Base-by-base conservation (phyloP, 106 monocot species). In the Dendrobium officinale region DNA sequence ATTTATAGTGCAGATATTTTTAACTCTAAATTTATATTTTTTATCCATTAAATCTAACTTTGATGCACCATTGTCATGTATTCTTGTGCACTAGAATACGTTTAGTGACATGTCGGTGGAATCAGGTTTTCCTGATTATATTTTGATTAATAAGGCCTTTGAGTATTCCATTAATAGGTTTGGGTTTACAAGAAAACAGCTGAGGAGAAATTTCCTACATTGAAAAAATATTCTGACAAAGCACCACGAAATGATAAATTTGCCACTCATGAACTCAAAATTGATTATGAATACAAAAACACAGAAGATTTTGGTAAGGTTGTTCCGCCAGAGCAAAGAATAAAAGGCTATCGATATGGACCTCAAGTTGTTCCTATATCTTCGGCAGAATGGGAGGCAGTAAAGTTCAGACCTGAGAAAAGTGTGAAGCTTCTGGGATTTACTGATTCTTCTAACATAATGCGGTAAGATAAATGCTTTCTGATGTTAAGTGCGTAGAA, bases 151-250 rank as follows among this genome's bases (percentile, higher is more conserved):
- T 44, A 3, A 43, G 43, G 44, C 74, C 33, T 70, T 15, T 70
- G 16, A 42, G 2, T 74, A 43, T 80, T 61, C 45, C 67, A 80
- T 49, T 76, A 83, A 9, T 73, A 99, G 99, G 95, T 95, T 19
- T 99, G 99, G 95, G 99, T 95, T 49, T 99, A 99, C 81, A 95
- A 99, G 81, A 99, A 99, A 80, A 99, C 99, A 49, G 84, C 95
- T 59, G 95, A 95, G 79, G 99, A 99, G 79, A 99, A 90, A 82
- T 93, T 99, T 75, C 95, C 99, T 77, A 90, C 95, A 49, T 73
- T 99, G 67, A 93, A 95, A 73, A 95, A 93, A 54, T 99, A 86
- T 84, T 99, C 99, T 75, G 95, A 99, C 76, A 93, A 95, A 86
- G 99, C 99, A 55, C 95, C 95, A 58, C 40, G 83, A 73, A 87